Base-by-base conservation (phyloP, 257 asterid species). In the Petrea volubilis region DNA sequence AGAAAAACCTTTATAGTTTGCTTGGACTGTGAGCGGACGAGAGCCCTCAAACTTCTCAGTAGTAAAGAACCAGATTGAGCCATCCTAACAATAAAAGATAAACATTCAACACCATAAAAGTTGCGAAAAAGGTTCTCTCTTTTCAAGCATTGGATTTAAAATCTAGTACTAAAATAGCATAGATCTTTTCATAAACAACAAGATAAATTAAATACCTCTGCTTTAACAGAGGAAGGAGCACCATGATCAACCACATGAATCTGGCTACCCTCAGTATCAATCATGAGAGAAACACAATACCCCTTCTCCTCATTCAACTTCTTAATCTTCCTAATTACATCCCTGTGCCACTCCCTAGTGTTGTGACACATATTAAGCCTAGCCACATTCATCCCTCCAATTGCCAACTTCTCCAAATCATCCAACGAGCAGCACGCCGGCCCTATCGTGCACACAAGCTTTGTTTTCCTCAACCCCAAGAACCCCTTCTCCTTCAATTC, bases 281-380 rank as follows among this genome's bases (percentile, higher is more conserved):
- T 87, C 97, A 91, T 91, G 56, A 91, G 59, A n/a, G 97, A 85
- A 12, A 91, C 96, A 81, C 90, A 83, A 68, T 78, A 89, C 23
- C 95, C 97, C 24, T 80, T 87, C 20, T 82, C 91, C 17, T 83
- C 85, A 70, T 91, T 91, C 91, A 89, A 74, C 75, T 63, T 81
- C 85, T 87, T 89, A 46, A 91, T 83, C 74, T 82, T 91, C 83
- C 88, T 79, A 74, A 91, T 89, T 43, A 86, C 94, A 79, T 87
- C 91, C 60, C 41, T 63, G 46, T 87, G 96, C 96, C 96, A 89
- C 64, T 91, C 93, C 74, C 90, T 91, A 4, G 91, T 73, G 61
- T 76, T 86, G 60, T 89, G 97, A 40, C 96, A 91, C 96, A 89
- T 86, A 60, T 91, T 89, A 24, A 91, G 90, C 91, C 96, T 79